A percentile compares a stretch with the other conserved stretches of the same genome.
Evolutionary conservation across 306 rosid genomes (phyloP).

Genomic region (Fragaria nilgerrensis): DNA sequence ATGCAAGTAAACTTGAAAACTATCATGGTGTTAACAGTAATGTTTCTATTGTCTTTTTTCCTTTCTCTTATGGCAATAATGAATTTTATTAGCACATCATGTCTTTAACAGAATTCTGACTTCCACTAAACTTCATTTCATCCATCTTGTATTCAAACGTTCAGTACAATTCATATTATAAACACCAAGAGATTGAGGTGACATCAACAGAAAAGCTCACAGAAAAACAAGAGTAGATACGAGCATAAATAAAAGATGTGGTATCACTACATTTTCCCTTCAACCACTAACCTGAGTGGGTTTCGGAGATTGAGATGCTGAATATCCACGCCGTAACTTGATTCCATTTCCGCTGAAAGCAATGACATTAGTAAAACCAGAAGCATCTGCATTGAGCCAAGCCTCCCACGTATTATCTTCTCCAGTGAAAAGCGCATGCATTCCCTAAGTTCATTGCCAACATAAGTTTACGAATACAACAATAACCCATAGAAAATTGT

Average conservation of each 20-base stretch:
- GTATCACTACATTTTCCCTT: neutral
- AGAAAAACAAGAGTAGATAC: neutral
- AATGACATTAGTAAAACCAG: conserved; percentile 75
- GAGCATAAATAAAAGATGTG: neutral
- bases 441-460: conserved; percentile 55
- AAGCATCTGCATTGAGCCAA: conserved; percentile 84
- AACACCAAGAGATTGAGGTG: neutral
- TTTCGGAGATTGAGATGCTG: conserved; percentile 70
- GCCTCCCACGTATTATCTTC: conserved; percentile 98
- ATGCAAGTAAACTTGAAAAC: neutral
- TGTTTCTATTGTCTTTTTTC: neutral
- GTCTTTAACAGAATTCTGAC: neutral
- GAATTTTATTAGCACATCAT: conserved; percentile 1
- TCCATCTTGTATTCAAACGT: neutral
- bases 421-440: conserved; percentile 92
- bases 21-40: neutral
- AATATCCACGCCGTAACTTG: conserved; percentile 94
- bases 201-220: neutral
- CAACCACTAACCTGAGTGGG: conserved; percentile 61
- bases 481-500: conserved; percentile 13
- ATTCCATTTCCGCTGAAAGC: conserved; percentile 63
- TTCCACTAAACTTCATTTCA: neutral
- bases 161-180: conserved; percentile 1
- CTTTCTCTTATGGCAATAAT: neutral
- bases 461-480: conserved; percentile 26